Percentiles rank a stretch among this genome's conserved stretches.
phyloP scores from a whole-genome alignment of 768 basidiomycete genomes.

The Rhodotorula paludigena region DNA sequence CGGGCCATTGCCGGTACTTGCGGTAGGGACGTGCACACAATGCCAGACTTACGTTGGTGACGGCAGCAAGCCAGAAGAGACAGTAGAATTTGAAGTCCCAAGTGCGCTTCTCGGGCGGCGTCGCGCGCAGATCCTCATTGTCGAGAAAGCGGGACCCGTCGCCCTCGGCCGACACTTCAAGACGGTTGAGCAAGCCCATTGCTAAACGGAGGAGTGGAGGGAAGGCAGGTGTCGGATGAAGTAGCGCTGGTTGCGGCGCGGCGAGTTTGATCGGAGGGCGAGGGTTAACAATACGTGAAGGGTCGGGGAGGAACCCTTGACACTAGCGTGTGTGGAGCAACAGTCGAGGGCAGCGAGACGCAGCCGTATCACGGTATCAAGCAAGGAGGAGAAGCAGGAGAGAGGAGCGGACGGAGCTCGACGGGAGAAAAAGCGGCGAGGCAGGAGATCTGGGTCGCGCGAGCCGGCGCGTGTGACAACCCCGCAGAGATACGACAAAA shows the following conservation, averaged over 20 bases:
- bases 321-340: neutral
- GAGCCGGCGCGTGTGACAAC: neutral
- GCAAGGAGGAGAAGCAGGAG: neutral
- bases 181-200: slow-evolving; percentile 8
- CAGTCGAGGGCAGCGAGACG: no score
- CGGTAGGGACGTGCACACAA: no score
- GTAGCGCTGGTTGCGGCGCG: neutral
- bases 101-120: neutral
- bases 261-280: neutral
- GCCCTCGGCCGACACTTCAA: slow-evolving; percentile 5
- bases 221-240: no score
- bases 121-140: slow-evolving; percentile 18
- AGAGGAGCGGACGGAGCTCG: neutral
- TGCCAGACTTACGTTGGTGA: slow-evolving; percentile 10
- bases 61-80: slow-evolving; percentile 12
- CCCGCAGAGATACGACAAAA: neutral
- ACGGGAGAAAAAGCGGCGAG: neutral
- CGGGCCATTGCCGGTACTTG: no score
- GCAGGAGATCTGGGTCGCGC: no score
- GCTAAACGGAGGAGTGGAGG: neutral
- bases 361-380: no score
- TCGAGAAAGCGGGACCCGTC: slow-evolving; percentile 5
- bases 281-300: no score
- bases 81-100: slow-evolving; percentile 1
- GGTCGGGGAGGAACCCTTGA: no score